Evolutionary conservation across 805 yeast species (phyloP).

Genomic region (Pichia phayaonensis): DNA sequence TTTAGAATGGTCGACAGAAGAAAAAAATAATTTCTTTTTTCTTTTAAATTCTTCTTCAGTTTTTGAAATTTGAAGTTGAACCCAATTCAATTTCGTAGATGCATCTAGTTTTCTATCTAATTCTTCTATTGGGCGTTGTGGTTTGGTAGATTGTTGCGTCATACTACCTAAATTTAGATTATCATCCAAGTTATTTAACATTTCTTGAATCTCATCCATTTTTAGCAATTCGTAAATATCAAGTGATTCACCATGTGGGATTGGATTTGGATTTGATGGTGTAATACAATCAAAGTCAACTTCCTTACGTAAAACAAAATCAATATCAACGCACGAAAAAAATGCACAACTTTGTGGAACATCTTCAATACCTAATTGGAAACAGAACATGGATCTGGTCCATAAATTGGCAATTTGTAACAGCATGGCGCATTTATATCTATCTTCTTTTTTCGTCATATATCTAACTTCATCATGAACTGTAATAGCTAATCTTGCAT

Average conservation of each 20-base stretch:
- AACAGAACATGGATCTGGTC: slow-evolving; percentile 95
- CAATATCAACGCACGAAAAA: slow-evolving; percentile 90
- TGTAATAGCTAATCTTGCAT: slow-evolving; percentile 75
- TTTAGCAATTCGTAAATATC: slow-evolving; percentile 49
- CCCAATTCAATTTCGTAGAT: slow-evolving; percentile 17
- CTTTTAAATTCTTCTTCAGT: slow-evolving; percentile 23
- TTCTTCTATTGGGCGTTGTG: slow-evolving; percentile 19
- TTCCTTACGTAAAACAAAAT: slow-evolving; percentile 81
- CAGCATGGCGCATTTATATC: slow-evolving; percentile 70
- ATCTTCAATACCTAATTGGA: slow-evolving; percentile 81
- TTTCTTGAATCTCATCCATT: slow-evolving; percentile 27
- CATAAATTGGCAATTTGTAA: slow-evolving; percentile 86
- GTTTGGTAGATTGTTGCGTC: slow-evolving; percentile 7
- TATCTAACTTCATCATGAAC: slow-evolving; percentile 95
- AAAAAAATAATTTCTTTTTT: slow-evolving; percentile 16
- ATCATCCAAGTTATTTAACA: slow-evolving; percentile 13
- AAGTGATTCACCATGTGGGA: slow-evolving; percentile 73
- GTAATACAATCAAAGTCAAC: slow-evolving; percentile 89
- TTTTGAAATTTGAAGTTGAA: slow-evolving; percentile 26
- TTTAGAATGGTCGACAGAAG: slow-evolving; percentile 12
- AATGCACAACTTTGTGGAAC: slow-evolving; percentile 95
- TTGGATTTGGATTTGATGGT: slow-evolving; percentile 68
- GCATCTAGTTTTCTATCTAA: slow-evolving; percentile 23
- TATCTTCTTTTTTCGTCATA: slow-evolving; percentile 64
- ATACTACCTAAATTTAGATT: slow-evolving; percentile 11